Evolutionary conservation across 208 protist species (phyloP), one percentile per base, ranked within the genome.

Genomic region (Endotrypanum monterogeii): DNA sequence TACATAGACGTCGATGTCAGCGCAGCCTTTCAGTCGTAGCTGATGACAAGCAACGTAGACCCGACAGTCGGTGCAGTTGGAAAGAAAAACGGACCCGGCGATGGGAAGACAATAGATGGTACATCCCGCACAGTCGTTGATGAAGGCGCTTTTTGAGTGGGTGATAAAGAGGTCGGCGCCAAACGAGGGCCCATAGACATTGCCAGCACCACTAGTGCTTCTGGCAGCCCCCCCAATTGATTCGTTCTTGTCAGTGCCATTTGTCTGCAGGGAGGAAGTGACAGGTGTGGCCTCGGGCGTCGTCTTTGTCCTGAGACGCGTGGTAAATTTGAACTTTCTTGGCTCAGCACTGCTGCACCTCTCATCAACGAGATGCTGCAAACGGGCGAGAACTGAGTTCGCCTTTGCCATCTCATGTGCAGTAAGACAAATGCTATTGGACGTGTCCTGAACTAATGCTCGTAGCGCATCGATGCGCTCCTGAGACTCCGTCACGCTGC

Each of bases 21-120:
- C 72, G 82, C 90, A 95, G 76, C 86, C 76, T 67, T 95, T 95
- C 52, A 97, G 70, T 52, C 93, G 86, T 25, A 97, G 87, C 78
- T 97, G 93, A 69, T 95, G 90, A 57, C 90, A 97, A 16, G 87
- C 84, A 0, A 94, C 82, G 83, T 95, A 97, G 23, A 95, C 57
- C 30, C 71, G 80, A 78, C 93, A 95, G 57, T 83, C 54, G 6
- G 7, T 67, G 78, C 88, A 95, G 69, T 89, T 80, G 14, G 84
- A 86, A 37, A 97, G 74, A 65, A 97, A 97, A 14, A 87, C 85
- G 5, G 93, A 94, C 16, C 93, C 93, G 1, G 91, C 89, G 52
- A 92, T 86, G 20, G 93, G 93, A 3, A 87, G 61, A 52, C 80
- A 76, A 46, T 92, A 79, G 20, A 97, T 74, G 35, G 80, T 82